These are phyloP conservation scores for Penicillium italicum DNA, from an alignment of 2,329 filamentous ascomycete species.

Conservation along the genomic window DNA sequence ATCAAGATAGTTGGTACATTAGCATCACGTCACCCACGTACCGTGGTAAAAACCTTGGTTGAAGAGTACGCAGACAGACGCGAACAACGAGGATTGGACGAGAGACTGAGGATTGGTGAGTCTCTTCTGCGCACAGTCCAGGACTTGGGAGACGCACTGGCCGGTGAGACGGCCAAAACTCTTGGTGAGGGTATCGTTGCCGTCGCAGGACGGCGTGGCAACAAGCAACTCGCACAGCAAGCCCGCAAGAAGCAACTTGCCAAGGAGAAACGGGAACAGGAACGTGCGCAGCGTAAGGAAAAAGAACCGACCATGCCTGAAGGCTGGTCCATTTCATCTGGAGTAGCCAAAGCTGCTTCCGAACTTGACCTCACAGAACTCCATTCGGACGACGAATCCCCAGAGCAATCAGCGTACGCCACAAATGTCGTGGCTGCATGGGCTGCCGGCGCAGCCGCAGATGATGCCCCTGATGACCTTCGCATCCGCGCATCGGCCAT, in stretches of 20 bases:
- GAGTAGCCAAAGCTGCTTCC: conserved; percentile 5
- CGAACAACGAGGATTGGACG: conserved; percentile 38
- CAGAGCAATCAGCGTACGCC: conserved; percentile 33
- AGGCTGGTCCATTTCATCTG: conserved; percentile 31
- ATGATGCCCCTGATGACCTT: conserved; percentile 43
- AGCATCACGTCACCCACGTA: conserved; percentile 42
- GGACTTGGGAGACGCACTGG: conserved; percentile 38
- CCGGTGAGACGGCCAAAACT: conserved; percentile 36
- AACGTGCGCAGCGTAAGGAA: conserved; percentile 29
- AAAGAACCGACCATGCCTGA: conserved; percentile 25
- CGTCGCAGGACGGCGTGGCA: conserved; percentile 40
- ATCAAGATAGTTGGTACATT: conserved; percentile 42
- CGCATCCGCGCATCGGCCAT: conserved; percentile 43
- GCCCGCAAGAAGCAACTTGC: conserved; percentile 27
- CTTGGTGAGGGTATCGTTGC: conserved; percentile 40
- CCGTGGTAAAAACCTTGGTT: conserved; percentile 40
- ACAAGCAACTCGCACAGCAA: conserved; percentile 36
- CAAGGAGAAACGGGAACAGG: conserved; percentile 25
- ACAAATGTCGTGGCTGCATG: conserved; percentile 41
- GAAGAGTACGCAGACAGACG: conserved; percentile 40
- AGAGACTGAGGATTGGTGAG: conserved; percentile 43
- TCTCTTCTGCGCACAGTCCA: conserved; percentile 42
- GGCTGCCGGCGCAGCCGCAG: conserved; percentile 37
- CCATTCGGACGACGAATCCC: conserved; percentile 35
- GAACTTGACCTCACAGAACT: conserved; percentile 18